These are phyloP conservation scores for Dianthus caryophyllus DNA, from an alignment of 148 eudicot genomes.

Conservation along the genomic window DNA sequence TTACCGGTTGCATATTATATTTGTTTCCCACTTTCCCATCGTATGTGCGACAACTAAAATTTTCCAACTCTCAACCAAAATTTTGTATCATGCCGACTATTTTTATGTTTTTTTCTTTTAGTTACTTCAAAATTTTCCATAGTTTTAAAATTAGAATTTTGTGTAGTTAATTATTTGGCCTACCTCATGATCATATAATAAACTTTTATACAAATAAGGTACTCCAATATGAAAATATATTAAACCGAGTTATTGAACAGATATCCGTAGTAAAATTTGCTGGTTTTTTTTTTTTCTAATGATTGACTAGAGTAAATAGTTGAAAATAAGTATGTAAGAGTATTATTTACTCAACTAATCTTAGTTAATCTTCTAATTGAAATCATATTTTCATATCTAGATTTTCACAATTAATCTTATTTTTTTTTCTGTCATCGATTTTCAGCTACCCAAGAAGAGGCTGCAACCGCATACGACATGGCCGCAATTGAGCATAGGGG, in stretches of 20 bases:
- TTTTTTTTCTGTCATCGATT: constrained; percentile 3
- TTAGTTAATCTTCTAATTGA: too few relatives aligned
- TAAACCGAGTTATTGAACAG: too few relatives aligned
- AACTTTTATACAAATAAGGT: too few relatives aligned
- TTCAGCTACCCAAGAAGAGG: constrained; percentile 87
- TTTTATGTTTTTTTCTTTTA: too few relatives aligned
- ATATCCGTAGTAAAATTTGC: too few relatives aligned
- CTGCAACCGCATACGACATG: constrained; percentile 76
- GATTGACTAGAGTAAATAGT: too few relatives aligned
- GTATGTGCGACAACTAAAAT: constrained; percentile 17
- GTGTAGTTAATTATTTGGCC: too few relatives aligned
- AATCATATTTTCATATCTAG: not conserved
- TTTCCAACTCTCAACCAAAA: constrained; percentile 47
- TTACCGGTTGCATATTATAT: constrained; percentile 39
- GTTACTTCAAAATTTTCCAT: not conserved
- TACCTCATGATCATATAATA: too few relatives aligned
- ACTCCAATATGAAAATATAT: too few relatives aligned
- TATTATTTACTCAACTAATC: too few relatives aligned
- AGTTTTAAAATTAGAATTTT: not conserved
- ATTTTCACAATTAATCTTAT: not conserved
- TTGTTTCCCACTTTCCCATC: not conserved
- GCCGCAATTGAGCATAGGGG: constrained; percentile 81
- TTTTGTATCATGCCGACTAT: constrained; percentile 8
- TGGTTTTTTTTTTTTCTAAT: too few relatives aligned
- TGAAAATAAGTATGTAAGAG: too few relatives aligned